These are phyloP conservation scores for Halteria grandinella DNA, from an alignment of 73 alveolate genomes.

Conservation along the genomic window DNA sequence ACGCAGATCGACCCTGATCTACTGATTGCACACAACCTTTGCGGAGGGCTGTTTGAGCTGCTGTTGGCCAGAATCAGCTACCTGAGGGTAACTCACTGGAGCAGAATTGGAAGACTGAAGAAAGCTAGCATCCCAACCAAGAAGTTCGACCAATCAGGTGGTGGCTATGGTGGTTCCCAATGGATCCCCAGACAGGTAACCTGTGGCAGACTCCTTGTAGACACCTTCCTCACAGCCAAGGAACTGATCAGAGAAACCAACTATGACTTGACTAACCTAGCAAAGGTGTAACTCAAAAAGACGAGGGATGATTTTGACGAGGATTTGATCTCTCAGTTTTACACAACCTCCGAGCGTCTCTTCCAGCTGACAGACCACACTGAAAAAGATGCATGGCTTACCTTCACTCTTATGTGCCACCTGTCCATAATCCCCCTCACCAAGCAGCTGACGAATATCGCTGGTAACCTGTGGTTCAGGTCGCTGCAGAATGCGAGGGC, in stretches of 20 bases:
- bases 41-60: constrained; percentile 79
- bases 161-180: constrained; percentile 73
- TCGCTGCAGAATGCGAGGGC: constrained; percentile 99
- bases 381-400: constrained; percentile 81
- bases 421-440: constrained; percentile 94
- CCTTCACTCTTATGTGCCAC: constrained; percentile 80
- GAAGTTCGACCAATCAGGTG: constrained; percentile 78
- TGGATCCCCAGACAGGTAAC: constrained; percentile 81
- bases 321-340: constrained; percentile 69
- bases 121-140: constrained; percentile 76
- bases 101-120: constrained; percentile 88
- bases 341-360: constrained; percentile 66
- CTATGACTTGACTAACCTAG: constrained; percentile 86
- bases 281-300: constrained; percentile 78
- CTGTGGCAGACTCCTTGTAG: constrained; percentile 93
- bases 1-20: constrained; percentile 93
- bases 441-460: constrained; percentile 95
- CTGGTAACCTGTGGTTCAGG: constrained; percentile 99
- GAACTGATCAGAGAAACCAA: constrained; percentile 90
- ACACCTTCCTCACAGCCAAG: constrained; percentile 88
- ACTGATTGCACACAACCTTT: constrained; percentile 92
- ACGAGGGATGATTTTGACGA: constrained; percentile 87
- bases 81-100: constrained; percentile 85
- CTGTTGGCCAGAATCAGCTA: constrained; percentile 81
- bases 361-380: constrained; percentile 75